A percentile compares a stretch with the other conserved stretches of the same genome.
Conservation (phyloP, 2,329 filamentous ascomycete genomes). For the Epichloe gansuensis region DNA sequence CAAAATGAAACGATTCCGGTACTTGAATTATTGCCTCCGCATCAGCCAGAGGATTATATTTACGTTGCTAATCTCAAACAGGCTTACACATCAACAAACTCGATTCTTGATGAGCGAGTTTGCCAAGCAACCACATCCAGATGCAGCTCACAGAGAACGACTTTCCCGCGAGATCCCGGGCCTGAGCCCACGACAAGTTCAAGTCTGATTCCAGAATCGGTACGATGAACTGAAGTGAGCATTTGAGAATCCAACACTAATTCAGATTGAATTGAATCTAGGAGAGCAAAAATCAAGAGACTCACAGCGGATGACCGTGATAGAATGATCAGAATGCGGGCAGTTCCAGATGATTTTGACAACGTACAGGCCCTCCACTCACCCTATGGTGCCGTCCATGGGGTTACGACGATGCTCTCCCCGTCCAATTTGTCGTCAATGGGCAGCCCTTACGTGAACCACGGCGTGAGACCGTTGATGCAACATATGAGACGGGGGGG, state of each 20-base stretch:
- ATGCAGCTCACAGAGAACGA: conserved; percentile 78
- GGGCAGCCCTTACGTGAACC: conserved; percentile 39
- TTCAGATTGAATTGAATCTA: conserved; percentile 15
- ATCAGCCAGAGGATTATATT: background rate
- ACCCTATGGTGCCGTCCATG: conserved; percentile 49
- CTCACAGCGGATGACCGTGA: conserved; percentile 58
- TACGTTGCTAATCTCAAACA: conserved; percentile 28
- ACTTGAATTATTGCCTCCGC: conserved; percentile 13
- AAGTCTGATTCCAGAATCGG: conserved; percentile 99
- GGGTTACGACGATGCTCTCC: conserved; percentile 33
- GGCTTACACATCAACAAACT: conserved; percentile 93
- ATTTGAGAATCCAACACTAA: background rate
- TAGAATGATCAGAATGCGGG: conserved; percentile 59
- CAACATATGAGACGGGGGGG: conserved; percentile 54
- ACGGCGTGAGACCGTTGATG: conserved; percentile 54
- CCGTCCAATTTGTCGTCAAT: conserved; percentile 31
- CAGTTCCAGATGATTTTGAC: conserved; percentile 58
- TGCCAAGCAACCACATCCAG: conserved; percentile 83
- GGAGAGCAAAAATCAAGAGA: conserved; percentile 59
- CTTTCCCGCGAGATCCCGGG: conserved; percentile 84
- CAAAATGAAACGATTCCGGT: conserved; percentile 75
- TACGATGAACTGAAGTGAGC: conserved; percentile 27
- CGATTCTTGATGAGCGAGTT: conserved; percentile 96
- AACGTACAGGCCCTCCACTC: conserved; percentile 57
- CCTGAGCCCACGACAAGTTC: conserved; percentile 80